These are phyloP conservation scores for Metschnikowia lunata DNA, from an alignment of 805 yeast genomes.

Conservation along the genomic window DNA sequence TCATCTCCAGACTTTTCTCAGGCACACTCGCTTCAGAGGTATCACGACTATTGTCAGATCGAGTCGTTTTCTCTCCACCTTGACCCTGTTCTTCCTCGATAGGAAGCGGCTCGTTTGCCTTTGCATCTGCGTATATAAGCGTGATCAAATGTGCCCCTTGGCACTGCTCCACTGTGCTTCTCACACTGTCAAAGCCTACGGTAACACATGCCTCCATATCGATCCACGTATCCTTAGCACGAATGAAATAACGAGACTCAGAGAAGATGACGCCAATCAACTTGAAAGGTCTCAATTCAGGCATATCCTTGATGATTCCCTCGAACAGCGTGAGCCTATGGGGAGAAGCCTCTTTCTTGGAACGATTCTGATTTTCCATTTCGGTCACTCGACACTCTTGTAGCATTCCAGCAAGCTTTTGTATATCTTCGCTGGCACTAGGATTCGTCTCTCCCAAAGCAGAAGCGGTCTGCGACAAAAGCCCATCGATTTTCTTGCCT, in stretches of 20 bases:
- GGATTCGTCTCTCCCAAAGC: constrained; percentile 19
- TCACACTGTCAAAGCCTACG: constrained; percentile 12
- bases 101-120: constrained; percentile 1
- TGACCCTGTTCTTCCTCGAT: not conserved
- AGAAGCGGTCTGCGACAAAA: constrained; percentile 22
- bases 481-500: constrained; percentile 32
- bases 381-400: constrained; percentile 19
- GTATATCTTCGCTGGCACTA: constrained; percentile 20
- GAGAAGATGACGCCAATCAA: constrained; percentile 31
- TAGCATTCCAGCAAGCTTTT: constrained; percentile 18
- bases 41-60: too few relatives aligned
- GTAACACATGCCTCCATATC: constrained; percentile 13
- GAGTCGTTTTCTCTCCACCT: not conserved
- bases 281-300: constrained; percentile 19
- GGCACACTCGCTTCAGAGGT: too few relatives aligned
- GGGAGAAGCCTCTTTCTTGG: constrained; percentile 15
- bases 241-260: constrained; percentile 24
- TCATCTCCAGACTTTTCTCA: too few relatives aligned
- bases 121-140: constrained; percentile 11
- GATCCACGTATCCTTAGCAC: constrained; percentile 10
- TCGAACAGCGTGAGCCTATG: constrained; percentile 8
- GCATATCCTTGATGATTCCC: constrained; percentile 5
- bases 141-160: constrained; percentile 13
- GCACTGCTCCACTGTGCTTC: constrained; percentile 5
- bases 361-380: constrained; percentile 18